Evolutionary conservation across 1,284 basidiomycete genomes (phyloP).

Genomic region (Fomitopsis pinicola): DNA sequence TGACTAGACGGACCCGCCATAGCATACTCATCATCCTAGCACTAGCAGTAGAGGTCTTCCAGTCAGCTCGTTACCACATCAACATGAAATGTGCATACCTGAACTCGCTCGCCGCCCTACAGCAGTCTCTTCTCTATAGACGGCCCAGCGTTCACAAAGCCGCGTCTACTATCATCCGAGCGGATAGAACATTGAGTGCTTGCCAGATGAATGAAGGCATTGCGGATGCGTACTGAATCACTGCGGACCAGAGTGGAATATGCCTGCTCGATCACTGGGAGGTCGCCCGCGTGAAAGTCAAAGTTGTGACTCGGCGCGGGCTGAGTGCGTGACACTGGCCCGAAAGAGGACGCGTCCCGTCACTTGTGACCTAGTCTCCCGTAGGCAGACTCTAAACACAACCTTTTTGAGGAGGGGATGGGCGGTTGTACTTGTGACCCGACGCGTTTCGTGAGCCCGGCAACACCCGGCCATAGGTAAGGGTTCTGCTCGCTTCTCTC

Average conservation of each 20-base stretch:
- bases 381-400: too few relatives aligned
- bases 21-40: background rate
- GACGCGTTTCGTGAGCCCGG: background rate
- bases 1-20: background rate
- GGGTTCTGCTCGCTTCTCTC: too few relatives aligned
- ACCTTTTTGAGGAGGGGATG: too few relatives aligned
- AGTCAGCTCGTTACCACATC: background rate
- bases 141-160: background rate
- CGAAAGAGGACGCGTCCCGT: background rate
- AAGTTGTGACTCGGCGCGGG: background rate
- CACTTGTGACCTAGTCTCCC: conserved; percentile 1
- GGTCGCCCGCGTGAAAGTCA: too few relatives aligned
- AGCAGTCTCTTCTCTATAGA: background rate
- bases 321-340: background rate
- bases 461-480: background rate
- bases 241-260: background rate
- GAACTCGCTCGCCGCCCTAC: background rate
- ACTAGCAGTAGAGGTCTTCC: too few relatives aligned
- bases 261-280: too few relatives aligned
- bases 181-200: background rate
- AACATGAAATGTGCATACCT: background rate
- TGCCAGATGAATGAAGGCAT: background rate
- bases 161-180: background rate
- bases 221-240: background rate
- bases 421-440: background rate